Conservation (phyloP, 441 rosid species). For the Theobroma grandiflorum region DNA sequence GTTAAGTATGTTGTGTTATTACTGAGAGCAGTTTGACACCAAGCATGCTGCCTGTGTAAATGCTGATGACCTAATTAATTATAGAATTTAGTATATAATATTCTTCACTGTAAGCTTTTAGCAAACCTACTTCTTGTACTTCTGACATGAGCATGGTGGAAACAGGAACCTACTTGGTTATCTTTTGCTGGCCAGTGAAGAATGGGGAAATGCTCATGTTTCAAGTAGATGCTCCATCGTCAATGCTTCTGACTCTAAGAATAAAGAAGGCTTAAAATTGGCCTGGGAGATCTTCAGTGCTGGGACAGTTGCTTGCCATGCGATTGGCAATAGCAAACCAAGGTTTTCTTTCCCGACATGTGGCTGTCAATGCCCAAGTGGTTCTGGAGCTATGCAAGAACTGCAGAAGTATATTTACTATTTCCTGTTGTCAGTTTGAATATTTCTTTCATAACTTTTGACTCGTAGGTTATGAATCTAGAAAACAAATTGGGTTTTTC, state of each 20-base stretch:
- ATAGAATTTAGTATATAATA: not conserved
- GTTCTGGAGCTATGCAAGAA: constrained; percentile 62
- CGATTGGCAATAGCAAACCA: constrained; percentile 66
- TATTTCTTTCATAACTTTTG: constrained; percentile 20
- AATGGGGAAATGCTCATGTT: constrained; percentile 57
- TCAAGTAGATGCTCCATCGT: constrained; percentile 68
- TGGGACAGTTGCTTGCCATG: constrained; percentile 86
- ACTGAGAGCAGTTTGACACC: not conserved
- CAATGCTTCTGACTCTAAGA: constrained; percentile 43
- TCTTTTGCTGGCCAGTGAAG: constrained; percentile 72
- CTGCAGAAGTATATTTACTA: constrained; percentile 67
- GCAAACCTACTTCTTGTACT: constrained; percentile 15
- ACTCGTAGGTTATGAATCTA: not conserved
- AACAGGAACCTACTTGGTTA: constrained; percentile 90
- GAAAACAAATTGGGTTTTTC: not conserved
- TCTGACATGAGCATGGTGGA: constrained; percentile 40
- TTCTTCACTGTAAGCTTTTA: constrained; percentile 13
- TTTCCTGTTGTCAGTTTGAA: constrained; percentile 3
- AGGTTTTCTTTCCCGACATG: constrained; percentile 86
- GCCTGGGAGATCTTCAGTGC: constrained; percentile 81
- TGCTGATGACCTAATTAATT: not conserved
- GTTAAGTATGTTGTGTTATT: not conserved
- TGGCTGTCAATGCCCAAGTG: constrained; percentile 57
- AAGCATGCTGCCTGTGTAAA: not conserved
- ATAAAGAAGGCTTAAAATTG: constrained; percentile 61